phyloP scores from a whole-genome alignment of 2,329 filamentous ascomycete genomes.

The Zasmidium cellare region DNA sequence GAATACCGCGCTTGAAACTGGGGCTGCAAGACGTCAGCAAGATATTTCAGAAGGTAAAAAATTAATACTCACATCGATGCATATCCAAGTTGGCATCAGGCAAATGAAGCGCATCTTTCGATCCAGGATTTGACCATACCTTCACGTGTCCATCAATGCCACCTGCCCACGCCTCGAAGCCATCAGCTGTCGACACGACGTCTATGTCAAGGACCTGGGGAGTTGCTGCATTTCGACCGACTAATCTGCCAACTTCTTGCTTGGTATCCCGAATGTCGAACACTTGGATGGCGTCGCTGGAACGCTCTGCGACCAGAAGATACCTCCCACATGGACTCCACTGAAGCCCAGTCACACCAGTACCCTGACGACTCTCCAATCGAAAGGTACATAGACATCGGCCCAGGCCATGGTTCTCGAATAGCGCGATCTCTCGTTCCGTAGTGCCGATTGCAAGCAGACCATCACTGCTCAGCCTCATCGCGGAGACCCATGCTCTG shows the following conservation, averaged over 20 bases:
- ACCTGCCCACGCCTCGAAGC: slow-evolving; percentile 60
- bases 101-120: slow-evolving; percentile 40
- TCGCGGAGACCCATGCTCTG: slow-evolving; percentile 56
- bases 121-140: slow-evolving; percentile 50
- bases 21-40: slow-evolving; percentile 32
- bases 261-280: slow-evolving; percentile 61
- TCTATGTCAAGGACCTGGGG: slow-evolving; percentile 60
- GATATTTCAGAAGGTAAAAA: neutral
- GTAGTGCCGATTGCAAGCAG: slow-evolving; percentile 60
- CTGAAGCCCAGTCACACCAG: slow-evolving; percentile 55
- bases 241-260: slow-evolving; percentile 52
- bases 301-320: slow-evolving; percentile 59
- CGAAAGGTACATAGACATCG: slow-evolving; percentile 53
- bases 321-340: slow-evolving; percentile 62
- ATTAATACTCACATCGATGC: slow-evolving; percentile 37
- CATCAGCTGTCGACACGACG: slow-evolving; percentile 41
- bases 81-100: slow-evolving; percentile 46
- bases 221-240: slow-evolving; percentile 45
- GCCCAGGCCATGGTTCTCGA: slow-evolving; percentile 51
- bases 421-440: slow-evolving; percentile 57
- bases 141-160: slow-evolving; percentile 54
- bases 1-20: slow-evolving; percentile 47
- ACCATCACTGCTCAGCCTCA: slow-evolving; percentile 50
- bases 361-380: slow-evolving; percentile 40
- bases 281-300: slow-evolving; percentile 55